Evolutionary conservation across 495 filamentous ascomycete genomes (phyloP), one percentile per base, ranked within the genome.

Genomic region (Hyaloscypha variabilis): DNA sequence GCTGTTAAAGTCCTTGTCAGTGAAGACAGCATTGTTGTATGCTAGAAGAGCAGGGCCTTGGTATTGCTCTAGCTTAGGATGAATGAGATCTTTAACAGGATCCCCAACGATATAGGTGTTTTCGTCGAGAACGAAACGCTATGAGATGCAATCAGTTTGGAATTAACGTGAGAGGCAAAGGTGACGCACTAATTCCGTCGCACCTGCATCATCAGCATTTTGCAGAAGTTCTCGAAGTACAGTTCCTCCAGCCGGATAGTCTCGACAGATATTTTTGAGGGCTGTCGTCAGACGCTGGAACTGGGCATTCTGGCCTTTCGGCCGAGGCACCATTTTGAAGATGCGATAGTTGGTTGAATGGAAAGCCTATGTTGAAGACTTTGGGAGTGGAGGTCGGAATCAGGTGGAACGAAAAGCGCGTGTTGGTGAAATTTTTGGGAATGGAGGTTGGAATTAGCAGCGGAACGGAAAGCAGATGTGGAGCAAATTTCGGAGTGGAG

Each of bases 21-120:
- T 60, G 55, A 81, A 81, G n/a, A 71, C 58, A 24, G 68, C 75
- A 61, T 79, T 73, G 61, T 79, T 81, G 53, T 67, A 75, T 14
- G 74, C 78, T 28, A 81, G 52, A 8, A 81, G 58, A n/a, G 79
- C 72, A 3, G 79, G 77, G 6, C 79, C 79, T 57, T 78, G 76
- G 51, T 74, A 78, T 60, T 77, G 64, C 51, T 39, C 66, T 21
- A 80, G 64, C 6, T 57, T 71, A 13, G 57, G 30, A 59, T 80
- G 57, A 6, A 80, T 51, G 29, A 81, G 65, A 17, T 46, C 39
- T 6, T 65, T 39, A 8, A 34, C 55, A n/a, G 76, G 31, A 21
- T 72, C 57, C 4, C 65, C 39, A 11, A 46, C 59, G 21, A 75
- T 60, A 64, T 78, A 53, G 3, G 55, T 67, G 24, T 14, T 61